Base-by-base conservation (phyloP, 768 basidiomycete species). In the Hypholoma sublateritium region DNA sequence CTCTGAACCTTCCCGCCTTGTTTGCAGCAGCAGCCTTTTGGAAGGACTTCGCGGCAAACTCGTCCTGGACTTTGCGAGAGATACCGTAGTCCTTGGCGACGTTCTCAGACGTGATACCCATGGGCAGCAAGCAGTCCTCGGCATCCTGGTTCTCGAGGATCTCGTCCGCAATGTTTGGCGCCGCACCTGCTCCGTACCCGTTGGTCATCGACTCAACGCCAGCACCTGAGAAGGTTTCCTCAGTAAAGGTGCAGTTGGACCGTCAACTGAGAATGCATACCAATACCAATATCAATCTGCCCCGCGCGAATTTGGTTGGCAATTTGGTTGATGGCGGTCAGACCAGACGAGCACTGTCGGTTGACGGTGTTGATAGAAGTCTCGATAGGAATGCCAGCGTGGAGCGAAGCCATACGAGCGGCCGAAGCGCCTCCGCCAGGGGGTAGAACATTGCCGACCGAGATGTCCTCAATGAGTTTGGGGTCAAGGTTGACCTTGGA, bases 31-130 rank as follows among this genome's bases (percentile, higher is more conserved):
- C 84, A 7, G 94, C 94, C 68, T 91, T 91, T 65, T 87, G 85
- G 83, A 92, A 93, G 0, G 92, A 94, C 43, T 77, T 71, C 13
- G 92, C 92, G 5, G 94, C 87, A 65, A 95, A 95, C 55, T 78
- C 81, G 76, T 96, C 95, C 73, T 95, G 92, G n/a, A 70, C 73
- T 47, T 79, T 77, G 52, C 95, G 88, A 25, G 87, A 77, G 69
- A 96, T 84, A 57, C 77, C 76, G 71, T 81, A 95, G 54, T 93
- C 85, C 48, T 78, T 69, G 12, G 94, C 91, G 61, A 95, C 92
- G 69, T 94, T 94, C 77, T 95, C 93, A n/a, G 90, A 93, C 17
- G 95, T 95, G 76, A 95, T 87, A 35, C 94, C 95, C 91, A 93
- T 93, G 43, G 92, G 92, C 56, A 91, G 76, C 24, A 89, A 78